phyloP scores from a whole-genome alignment of 2,329 filamentous ascomycete genomes.

The Aspergillus sojae region DNA sequence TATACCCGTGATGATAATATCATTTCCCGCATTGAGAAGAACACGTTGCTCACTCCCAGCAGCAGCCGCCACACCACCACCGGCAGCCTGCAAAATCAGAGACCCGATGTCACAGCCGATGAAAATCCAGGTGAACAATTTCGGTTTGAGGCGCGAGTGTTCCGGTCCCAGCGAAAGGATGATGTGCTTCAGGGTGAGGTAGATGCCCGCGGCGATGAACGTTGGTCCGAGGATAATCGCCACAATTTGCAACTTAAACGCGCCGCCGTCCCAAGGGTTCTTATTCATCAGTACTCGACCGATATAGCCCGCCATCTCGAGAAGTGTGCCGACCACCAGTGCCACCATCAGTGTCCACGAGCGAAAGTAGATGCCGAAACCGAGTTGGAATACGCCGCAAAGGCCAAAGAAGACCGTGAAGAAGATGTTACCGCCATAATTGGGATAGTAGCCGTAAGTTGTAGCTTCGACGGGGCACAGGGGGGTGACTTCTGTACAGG shows the following conservation, averaged over 20 bases:
- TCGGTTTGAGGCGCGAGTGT: conserved; percentile 51
- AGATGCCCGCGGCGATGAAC: conserved; percentile 59
- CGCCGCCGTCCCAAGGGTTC: conserved; percentile 53
- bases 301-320: conserved; percentile 59
- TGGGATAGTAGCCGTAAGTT: conserved; percentile 58
- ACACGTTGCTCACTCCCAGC: conserved; percentile 41
- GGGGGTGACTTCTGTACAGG: conserved; percentile 40
- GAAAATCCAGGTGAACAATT: conserved; percentile 62
- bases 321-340: conserved; percentile 50
- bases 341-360: conserved; percentile 61
- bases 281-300: conserved; percentile 57
- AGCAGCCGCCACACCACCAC: conserved; percentile 60
- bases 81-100: conserved; percentile 61
- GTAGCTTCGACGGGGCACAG: conserved; percentile 51
- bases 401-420: conserved; percentile 56
- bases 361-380: conserved; percentile 53
- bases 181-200: conserved; percentile 60
- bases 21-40: conserved; percentile 52
- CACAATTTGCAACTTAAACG: conserved; percentile 59
- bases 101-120: conserved; percentile 61
- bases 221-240: conserved; percentile 60
- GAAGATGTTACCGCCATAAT: conserved; percentile 54
- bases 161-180: conserved; percentile 57
- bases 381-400: conserved; percentile 52
- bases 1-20: conserved; percentile 62